A percentile compares a stretch with the other conserved stretches of the same genome.
These are phyloP conservation scores for Trichophyton rubrum DNA, from an alignment of 2,329 filamentous ascomycete genomes.

Conservation along the genomic window DNA sequence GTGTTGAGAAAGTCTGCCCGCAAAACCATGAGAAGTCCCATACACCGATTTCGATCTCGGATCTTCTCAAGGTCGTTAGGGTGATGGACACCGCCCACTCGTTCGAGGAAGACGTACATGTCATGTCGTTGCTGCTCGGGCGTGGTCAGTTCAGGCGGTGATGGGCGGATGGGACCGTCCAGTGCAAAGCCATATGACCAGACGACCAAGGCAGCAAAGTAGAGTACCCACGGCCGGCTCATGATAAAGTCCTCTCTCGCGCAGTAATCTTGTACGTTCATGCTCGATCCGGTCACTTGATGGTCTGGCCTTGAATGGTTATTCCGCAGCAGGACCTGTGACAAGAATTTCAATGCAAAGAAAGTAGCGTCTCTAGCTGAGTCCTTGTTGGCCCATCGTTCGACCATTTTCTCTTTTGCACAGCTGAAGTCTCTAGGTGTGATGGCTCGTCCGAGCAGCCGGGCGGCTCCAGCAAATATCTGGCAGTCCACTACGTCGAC, in stretches of 20 bases:
- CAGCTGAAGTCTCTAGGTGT: constrained; percentile 67
- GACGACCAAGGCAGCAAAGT: constrained; percentile 80
- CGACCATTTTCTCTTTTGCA: constrained; percentile 72
- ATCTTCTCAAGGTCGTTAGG: constrained; percentile 66
- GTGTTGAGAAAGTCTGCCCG: constrained; percentile 70
- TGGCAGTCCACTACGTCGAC: constrained; percentile 96
- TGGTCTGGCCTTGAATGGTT: constrained; percentile 7
- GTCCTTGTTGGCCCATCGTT: constrained; percentile 77
- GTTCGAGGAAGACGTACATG: constrained; percentile 66
- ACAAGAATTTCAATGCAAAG: constrained; percentile 80
- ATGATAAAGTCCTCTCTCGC: constrained; percentile 80
- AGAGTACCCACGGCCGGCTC: constrained; percentile 89
- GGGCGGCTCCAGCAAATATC: constrained; percentile 79
- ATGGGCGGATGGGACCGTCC: constrained; percentile 56
- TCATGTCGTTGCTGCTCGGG: constrained; percentile 57
- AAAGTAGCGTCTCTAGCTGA: constrained; percentile 83
- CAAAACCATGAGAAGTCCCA: constrained; percentile 68
- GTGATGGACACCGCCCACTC: constrained; percentile 56
- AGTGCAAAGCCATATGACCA: constrained; percentile 92
- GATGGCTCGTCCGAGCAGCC: constrained; percentile 74
- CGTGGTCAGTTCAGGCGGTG: constrained; percentile 38
- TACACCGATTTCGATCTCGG: constrained; percentile 67
- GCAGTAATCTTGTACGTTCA: constrained; percentile 48
- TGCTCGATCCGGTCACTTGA: constrained; percentile 19
- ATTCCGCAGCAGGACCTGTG: constrained; percentile 62